A percentile compares a stretch with the other conserved stretches of the same genome.
These are phyloP conservation scores for Sindora glabra DNA, from an alignment of 306 rosid genomes.

Conservation along the genomic window DNA sequence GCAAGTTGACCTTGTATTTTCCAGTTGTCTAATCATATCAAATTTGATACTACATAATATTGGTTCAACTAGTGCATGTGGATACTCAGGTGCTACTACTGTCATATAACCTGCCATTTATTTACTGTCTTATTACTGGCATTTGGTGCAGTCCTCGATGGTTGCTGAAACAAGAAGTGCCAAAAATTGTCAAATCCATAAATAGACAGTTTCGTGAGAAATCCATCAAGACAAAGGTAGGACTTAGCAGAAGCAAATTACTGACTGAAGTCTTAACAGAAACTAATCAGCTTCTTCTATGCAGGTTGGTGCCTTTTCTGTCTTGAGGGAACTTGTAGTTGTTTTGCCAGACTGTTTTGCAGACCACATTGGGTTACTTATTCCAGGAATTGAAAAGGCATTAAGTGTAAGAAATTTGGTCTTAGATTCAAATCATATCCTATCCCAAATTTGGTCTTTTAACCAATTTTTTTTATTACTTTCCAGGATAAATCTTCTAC, in stretches of 20 bases:
- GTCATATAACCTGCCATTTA: constrained; percentile 4
- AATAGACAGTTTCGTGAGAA: constrained; percentile 96
- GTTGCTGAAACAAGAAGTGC: constrained; percentile 94
- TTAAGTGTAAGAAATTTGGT: constrained; percentile 54
- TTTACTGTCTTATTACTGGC: constrained; percentile 26
- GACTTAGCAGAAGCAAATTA: not conserved
- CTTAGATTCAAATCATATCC: not conserved
- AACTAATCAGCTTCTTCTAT: constrained; percentile 18
- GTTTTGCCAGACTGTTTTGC: constrained; percentile 98
- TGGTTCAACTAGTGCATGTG: too few relatives aligned
- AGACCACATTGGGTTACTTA: constrained; percentile 95
- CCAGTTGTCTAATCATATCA: too few relatives aligned
- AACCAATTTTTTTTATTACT: not conserved
- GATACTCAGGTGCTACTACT: not conserved
- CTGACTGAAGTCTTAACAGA: constrained; percentile 3
- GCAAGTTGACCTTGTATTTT: constrained; percentile 44
- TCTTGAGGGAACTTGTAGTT: constrained; percentile 92
- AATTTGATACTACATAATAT: too few relatives aligned
- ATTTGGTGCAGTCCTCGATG: constrained; percentile 81
- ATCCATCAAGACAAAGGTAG: constrained; percentile 97
- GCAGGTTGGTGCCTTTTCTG: constrained; percentile 98
- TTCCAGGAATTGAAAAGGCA: constrained; percentile 97
- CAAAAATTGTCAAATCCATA: constrained; percentile 79
- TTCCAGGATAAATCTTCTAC: constrained; percentile 90
- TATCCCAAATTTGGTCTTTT: constrained; percentile 6